These are phyloP conservation scores for Lactifluus subvellereus DNA, from an alignment of 768 basidiomycete species.

Conservation along the genomic window DNA sequence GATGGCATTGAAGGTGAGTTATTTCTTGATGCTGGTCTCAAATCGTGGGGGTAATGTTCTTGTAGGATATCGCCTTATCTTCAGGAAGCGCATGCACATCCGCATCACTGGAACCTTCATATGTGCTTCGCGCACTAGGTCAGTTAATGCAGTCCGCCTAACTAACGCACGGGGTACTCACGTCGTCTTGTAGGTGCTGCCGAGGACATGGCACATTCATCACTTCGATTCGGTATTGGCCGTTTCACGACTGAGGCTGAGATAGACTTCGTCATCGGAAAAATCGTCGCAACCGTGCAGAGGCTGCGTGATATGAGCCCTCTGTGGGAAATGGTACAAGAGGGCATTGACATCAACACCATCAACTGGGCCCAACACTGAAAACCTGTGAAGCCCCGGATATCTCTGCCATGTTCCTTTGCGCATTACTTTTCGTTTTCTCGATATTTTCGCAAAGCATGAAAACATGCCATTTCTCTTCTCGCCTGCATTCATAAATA, in stretches of 20 bases:
- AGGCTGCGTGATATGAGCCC: constrained; percentile 95
- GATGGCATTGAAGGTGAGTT: constrained; percentile 89
- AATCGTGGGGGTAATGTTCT: background rate
- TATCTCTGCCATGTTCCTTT: background rate
- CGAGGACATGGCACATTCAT: constrained; percentile 99
- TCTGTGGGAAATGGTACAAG: constrained; percentile 99
- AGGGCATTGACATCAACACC: constrained; percentile 91
- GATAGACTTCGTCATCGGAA: constrained; percentile 87
- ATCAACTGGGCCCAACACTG: constrained; percentile 88
- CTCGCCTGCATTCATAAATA: background rate
- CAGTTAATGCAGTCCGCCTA: constrained; percentile 21
- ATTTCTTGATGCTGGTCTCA: background rate
- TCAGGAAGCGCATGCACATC: constrained; percentile 99
- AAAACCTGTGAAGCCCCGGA: constrained; percentile 9
- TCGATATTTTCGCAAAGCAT: background rate
- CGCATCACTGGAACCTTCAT: constrained; percentile 96
- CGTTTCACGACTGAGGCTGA: constrained; percentile 98
- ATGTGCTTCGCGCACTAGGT: constrained; percentile 94
- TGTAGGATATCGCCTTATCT: constrained; percentile 89
- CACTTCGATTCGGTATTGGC: constrained; percentile 94
- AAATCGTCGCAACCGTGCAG: constrained; percentile 83
- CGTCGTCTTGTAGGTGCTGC: constrained; percentile 59
- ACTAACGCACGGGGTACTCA: constrained; percentile 2
- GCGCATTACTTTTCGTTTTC: background rate
- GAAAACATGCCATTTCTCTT: background rate